phyloP scores from a whole-genome alignment of 441 rosid species.

The Jatropha multifida region DNA sequence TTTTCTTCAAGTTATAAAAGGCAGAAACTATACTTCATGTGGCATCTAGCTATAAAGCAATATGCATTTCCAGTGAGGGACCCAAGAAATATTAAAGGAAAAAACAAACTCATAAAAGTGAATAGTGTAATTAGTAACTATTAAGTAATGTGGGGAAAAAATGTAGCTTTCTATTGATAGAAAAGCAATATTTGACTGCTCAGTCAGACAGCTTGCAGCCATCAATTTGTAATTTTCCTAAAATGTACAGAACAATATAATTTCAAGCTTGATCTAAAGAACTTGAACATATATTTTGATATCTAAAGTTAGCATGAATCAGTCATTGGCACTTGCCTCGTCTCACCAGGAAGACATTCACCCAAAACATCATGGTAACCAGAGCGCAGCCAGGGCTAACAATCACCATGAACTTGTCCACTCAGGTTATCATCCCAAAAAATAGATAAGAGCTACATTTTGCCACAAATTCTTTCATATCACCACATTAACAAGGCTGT shows the following conservation, averaged over 20 bases:
- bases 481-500: neutral
- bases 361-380: neutral
- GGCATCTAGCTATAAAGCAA: conserved; percentile 26
- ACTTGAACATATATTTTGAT: neutral
- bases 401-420: conserved; percentile 1
- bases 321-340: neutral
- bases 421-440: neutral
- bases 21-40: conserved; percentile 2
- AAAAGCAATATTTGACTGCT: neutral
- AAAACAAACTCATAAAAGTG: neutral
- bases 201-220: neutral
- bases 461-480: neutral
- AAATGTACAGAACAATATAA: neutral
- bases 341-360: neutral
- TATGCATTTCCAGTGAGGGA: neutral
- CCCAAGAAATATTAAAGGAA: neutral
- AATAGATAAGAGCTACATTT: neutral
- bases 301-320: neutral
- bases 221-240: neutral
- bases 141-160: neutral
- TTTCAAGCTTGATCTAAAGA: neutral
- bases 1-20: conserved; percentile 17
- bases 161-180: neutral
- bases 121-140: neutral
- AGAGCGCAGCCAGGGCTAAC: neutral